A percentile compares a stretch with the other conserved stretches of the same genome.
These are phyloP conservation scores for Adansonia gregorii DNA, from an alignment of 441 rosid genomes.

Conservation along the genomic window DNA sequence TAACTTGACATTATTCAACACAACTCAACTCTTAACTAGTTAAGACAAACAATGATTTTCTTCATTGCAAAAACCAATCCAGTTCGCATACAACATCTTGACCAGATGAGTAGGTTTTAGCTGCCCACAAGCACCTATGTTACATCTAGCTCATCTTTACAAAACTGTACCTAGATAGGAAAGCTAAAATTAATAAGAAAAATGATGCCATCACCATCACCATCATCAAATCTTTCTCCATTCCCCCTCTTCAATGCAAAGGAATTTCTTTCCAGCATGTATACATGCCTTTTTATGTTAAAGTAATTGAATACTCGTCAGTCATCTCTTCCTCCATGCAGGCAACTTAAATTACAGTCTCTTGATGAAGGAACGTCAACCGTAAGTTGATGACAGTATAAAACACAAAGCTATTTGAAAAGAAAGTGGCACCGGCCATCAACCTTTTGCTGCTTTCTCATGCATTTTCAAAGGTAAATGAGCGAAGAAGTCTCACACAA, in stretches of 20 bases:
- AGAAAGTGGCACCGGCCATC: slow-evolving; percentile 17
- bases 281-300: not conserved
- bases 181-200: slow-evolving; percentile 15
- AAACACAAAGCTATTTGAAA: slow-evolving; percentile 24
- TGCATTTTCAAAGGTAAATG: slow-evolving; percentile 9
- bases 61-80: slow-evolving; percentile 6
- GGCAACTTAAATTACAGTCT: slow-evolving; percentile 14
- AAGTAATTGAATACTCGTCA: slow-evolving; percentile 5
- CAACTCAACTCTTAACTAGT: no score
- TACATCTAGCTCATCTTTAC: slow-evolving; percentile 45
- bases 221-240: slow-evolving; percentile 4
- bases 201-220: not conserved
- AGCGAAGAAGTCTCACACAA: slow-evolving; percentile 44
- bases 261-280: slow-evolving; percentile 6
- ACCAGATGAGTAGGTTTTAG: slow-evolving; percentile 41
- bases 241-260: not conserved
- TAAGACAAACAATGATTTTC: not conserved
- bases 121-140: slow-evolving; percentile 34
- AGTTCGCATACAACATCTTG: slow-evolving; percentile 25
- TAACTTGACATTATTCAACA: no score
- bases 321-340: slow-evolving; percentile 21
- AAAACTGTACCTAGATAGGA: slow-evolving; percentile 27
- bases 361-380: slow-evolving; percentile 22
- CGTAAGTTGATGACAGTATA: slow-evolving; percentile 25
- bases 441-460: slow-evolving; percentile 18